Evolutionary conservation across 495 filamentous ascomycete genomes (phyloP), one percentile per base, ranked within the genome.

Genomic region (Talaromyces ruber): DNA sequence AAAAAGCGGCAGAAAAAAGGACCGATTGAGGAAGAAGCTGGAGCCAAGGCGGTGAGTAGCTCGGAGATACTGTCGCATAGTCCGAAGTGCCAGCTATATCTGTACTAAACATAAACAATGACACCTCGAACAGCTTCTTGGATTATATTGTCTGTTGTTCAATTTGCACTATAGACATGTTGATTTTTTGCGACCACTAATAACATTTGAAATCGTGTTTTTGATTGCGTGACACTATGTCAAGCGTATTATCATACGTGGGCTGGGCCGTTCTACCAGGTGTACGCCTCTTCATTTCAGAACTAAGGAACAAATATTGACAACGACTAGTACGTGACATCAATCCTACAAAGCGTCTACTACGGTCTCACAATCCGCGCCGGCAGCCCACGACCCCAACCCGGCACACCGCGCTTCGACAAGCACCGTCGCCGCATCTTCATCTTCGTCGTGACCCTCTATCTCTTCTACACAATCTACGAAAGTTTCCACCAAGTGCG

Each of bases 401-500:
- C 89, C 0, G 88, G 89, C 61, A 84, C 84, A 2, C 81, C 86
- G 0, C 82, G 84, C 66, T 91, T 81, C 67, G 76, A 78, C 63
- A 81, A 83, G 18, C 89, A 96, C 73, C 86, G 91, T 45, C 88
- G 86, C 26, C 84, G 85, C 66, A 92, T 96, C 71, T 87, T 93
- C 71, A 88, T 92, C 71, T 71, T 84, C 58, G 89, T 98, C 65
- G 88, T 97, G 18, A 72, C 86, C 43, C 70, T 83, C 51, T 98
- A 98, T 75, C 88, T 98, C 21, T 75, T 90, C 63, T 98, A 97
- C 78, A 97, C 90, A 34, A 86, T 98, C 66, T 97, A 92, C 76
- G 93, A 98, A 75, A 87, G 89, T 60, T 91, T 96, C 79, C 87
- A 89, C 73, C 82, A 89, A 52, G 76, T 98, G 2, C 88, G 84